phyloP scores from a whole-genome alignment of 2,329 filamentous ascomycete species.

The Calonectria pteridis region DNA sequence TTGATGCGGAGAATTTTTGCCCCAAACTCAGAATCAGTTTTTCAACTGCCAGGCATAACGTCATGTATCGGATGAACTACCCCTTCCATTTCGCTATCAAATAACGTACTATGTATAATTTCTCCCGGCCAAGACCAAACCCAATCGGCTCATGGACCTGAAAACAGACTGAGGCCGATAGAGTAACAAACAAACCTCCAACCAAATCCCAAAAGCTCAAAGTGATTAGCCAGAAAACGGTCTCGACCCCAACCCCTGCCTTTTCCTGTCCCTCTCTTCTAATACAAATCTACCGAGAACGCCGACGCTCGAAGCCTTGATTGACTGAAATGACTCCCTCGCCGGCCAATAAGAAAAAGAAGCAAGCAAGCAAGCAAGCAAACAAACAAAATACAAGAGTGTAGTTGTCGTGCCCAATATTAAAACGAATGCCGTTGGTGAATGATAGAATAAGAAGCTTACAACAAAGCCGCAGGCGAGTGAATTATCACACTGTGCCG shows the following conservation, averaged over 20 bases:
- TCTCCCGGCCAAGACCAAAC: neutral
- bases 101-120: constrained; percentile 4
- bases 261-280: neutral
- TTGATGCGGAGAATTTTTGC: neutral
- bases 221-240: constrained; percentile 3
- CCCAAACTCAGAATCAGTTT: neutral
- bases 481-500: constrained; percentile 23
- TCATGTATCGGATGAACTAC: neutral
- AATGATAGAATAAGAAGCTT: constrained; percentile 31
- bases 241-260: neutral
- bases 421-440: constrained; percentile 31
- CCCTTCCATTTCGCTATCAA: constrained; percentile 3
- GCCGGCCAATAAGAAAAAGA: constrained; percentile 34
- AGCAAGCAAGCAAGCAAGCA: neutral
- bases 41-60: neutral
- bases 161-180: constrained; percentile 7
- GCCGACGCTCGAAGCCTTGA: constrained; percentile 44
- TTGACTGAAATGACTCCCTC: constrained; percentile 39
- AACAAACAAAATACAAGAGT: constrained; percentile 16
- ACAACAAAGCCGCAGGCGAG: constrained; percentile 13
- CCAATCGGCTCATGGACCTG: neutral
- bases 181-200: neutral
- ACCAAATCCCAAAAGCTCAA: neutral
- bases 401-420: constrained; percentile 1
- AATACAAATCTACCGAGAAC: constrained; percentile 40